These are phyloP conservation scores for Microcyclosporella mali DNA, from an alignment of 2,329 filamentous ascomycete genomes.

Conservation along the genomic window DNA sequence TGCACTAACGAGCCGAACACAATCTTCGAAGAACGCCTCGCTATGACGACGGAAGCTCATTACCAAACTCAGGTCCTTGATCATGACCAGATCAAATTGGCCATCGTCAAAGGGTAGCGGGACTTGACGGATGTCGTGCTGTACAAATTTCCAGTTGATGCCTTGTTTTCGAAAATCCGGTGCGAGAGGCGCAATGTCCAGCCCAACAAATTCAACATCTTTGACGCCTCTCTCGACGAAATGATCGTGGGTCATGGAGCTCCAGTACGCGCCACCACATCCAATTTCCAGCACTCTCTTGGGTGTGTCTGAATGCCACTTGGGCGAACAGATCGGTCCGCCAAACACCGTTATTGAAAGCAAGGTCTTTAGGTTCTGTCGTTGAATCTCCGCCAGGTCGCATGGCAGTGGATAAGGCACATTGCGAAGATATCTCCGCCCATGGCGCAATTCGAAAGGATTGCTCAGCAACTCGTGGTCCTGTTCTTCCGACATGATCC, in stretches of 20 bases:
- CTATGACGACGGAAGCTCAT: constrained; percentile 52
- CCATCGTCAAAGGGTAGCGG: constrained; percentile 73
- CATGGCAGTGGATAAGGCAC: constrained; percentile 79
- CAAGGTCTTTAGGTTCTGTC: constrained; percentile 77
- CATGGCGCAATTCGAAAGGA: constrained; percentile 57
- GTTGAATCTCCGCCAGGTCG: constrained; percentile 79
- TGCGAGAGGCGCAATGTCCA: constrained; percentile 72
- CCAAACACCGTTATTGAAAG: constrained; percentile 77
- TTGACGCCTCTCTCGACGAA: constrained; percentile 62
- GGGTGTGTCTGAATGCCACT: constrained; percentile 61
- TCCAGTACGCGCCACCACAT: constrained; percentile 87
- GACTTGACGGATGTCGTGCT: constrained; percentile 71
- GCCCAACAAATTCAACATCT: constrained; percentile 69
- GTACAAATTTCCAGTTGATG: constrained; percentile 82
- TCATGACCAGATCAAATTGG: constrained; percentile 82
- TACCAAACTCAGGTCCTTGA: constrained; percentile 75
- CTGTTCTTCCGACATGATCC: constrained; percentile 10
- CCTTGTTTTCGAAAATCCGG: constrained; percentile 61
- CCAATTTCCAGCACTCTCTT: constrained; percentile 75
- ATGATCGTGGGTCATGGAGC: constrained; percentile 76
- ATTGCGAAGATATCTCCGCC: constrained; percentile 76
- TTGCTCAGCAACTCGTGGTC: constrained; percentile 9
- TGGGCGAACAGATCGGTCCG: constrained; percentile 67
- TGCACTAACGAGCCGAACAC: constrained; percentile 66
- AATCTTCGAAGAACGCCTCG: constrained; percentile 60